Percentiles rank a stretch among this genome's conserved stretches.
phyloP scores from a whole-genome alignment of 2,329 filamentous ascomycete genomes.

The Colletotrichum siamense region DNA sequence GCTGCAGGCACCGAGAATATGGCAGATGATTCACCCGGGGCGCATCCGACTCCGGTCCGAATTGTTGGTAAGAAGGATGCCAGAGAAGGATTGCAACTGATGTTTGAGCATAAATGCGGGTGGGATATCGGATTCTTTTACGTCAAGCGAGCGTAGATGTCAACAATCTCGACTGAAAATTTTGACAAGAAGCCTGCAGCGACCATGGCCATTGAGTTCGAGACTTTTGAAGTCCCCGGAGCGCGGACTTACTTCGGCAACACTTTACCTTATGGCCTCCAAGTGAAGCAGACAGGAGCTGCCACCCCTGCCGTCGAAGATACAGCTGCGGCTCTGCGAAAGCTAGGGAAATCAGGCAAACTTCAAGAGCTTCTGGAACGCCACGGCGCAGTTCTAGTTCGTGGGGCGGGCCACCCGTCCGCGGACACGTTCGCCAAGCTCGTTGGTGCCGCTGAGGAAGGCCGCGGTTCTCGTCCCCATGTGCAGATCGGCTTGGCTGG shows the following conservation, averaged over 20 bases:
- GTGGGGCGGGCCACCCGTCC: slow-evolving; percentile 12
- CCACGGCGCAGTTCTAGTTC: slow-evolving; percentile 20
- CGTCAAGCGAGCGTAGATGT: neutral
- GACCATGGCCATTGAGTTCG: slow-evolving; percentile 5
- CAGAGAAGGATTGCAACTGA: neutral
- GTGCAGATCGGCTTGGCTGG: slow-evolving; percentile 28
- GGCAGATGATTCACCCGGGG: neutral
- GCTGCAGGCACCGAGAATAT: neutral
- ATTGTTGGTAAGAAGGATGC: neutral
- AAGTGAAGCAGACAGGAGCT: neutral
- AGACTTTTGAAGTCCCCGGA: slow-evolving; percentile 17
- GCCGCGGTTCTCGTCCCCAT: slow-evolving; percentile 29
- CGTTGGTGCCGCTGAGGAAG: slow-evolving; percentile 16
- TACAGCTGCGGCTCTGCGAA: slow-evolving; percentile 1
- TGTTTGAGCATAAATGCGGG: neutral
- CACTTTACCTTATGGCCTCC: slow-evolving; percentile 12
- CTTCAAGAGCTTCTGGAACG: slow-evolving; percentile 11
- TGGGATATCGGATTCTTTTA: neutral
- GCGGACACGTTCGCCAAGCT: slow-evolving; percentile 25
- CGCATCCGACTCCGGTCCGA: neutral
- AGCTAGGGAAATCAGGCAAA: slow-evolving; percentile 11
- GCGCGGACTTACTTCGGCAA: slow-evolving; percentile 14
- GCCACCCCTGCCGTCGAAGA: neutral
- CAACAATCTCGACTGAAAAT: accelerated
- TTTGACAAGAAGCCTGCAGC: neutral